Evolutionary conservation across 306 rosid genomes (phyloP).

Genomic region (Arachis hypogaea): DNA sequence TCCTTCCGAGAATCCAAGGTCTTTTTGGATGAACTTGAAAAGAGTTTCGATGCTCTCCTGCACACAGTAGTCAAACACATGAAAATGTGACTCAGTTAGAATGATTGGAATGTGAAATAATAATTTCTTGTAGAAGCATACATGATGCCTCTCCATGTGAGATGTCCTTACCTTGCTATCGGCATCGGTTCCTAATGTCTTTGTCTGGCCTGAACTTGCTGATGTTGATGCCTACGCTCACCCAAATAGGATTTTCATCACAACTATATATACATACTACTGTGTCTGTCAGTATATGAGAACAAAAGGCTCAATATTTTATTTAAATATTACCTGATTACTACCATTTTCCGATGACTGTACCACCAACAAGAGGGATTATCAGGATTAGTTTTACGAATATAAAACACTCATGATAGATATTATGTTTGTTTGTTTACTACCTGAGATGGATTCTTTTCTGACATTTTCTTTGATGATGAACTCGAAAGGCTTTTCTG

Average conservation of each 20-base stretch:
- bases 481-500: slow-evolving; percentile 69
- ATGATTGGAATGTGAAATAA: too few species aligned
- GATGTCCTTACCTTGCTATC: slow-evolving; percentile 60
- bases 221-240: slow-evolving; percentile 43
- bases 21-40: slow-evolving; percentile 57
- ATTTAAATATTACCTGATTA: slow-evolving; percentile 57
- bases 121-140: slow-evolving; percentile 35
- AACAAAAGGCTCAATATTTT: too few species aligned
- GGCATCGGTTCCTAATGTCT: slow-evolving; percentile 63
- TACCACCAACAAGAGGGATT: slow-evolving; percentile 33
- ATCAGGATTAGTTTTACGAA: too few species aligned
- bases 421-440: slow-evolving; percentile 27
- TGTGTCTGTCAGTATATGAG: too few species aligned
- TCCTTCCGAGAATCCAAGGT: slow-evolving; percentile 83
- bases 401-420: neutral
- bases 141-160: slow-evolving; percentile 75
- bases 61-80: slow-evolving; percentile 7
- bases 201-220: slow-evolving; percentile 43
- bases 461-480: slow-evolving; percentile 67
- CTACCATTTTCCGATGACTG: slow-evolving; percentile 70
- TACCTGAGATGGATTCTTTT: slow-evolving; percentile 53
- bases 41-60: slow-evolving; percentile 88
- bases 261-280: slow-evolving; percentile 7
- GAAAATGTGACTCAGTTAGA: slow-evolving; percentile 26
- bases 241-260: slow-evolving; percentile 35